phyloP scores from a whole-genome alignment of 371 early-diverging fungal species.

The Mortierella sp. region DNA sequence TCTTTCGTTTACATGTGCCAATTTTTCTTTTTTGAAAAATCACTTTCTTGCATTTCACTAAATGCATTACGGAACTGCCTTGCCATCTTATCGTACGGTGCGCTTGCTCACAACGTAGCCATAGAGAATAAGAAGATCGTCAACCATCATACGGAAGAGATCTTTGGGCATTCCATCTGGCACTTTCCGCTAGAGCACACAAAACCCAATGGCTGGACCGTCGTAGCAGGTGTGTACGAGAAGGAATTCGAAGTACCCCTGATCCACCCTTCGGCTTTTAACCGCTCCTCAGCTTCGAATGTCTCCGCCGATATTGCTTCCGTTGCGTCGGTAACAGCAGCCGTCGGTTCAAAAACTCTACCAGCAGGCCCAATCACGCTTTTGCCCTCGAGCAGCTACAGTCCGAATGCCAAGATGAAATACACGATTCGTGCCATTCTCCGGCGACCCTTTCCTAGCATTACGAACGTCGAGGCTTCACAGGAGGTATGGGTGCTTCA shows the following conservation, averaged over 20 bases:
- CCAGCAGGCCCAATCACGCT: constrained; percentile 7
- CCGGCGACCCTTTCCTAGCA: constrained; percentile 39
- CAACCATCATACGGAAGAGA: constrained; percentile 42
- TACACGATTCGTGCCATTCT: constrained; percentile 51
- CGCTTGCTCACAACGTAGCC: constrained; percentile 22
- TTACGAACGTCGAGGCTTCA: constrained; percentile 38
- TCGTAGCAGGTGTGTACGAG: constrained; percentile 39
- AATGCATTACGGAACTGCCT: background rate
- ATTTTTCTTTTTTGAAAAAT: no score
- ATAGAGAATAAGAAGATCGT: constrained; percentile 50
- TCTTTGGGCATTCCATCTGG: constrained; percentile 44
- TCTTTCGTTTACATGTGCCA: no score
- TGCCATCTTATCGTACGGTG: background rate
- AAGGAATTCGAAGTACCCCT: constrained; percentile 44
- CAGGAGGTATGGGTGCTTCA: constrained; percentile 54
- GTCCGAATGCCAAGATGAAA: constrained; percentile 33
- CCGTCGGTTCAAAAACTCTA: background rate
- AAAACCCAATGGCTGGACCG: constrained; percentile 27
- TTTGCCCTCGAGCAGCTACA: constrained; percentile 44
- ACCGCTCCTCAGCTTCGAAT: background rate
- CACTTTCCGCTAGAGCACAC: constrained; percentile 46
- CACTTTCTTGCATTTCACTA: constrained; percentile 1
- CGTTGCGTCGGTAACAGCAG: background rate
- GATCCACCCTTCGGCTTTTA: constrained; percentile 19
- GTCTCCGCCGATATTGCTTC: background rate